Evolutionary conservation across 768 basidiomycete species (phyloP).

Genomic region (Dacryopinax primogenitus): DNA sequence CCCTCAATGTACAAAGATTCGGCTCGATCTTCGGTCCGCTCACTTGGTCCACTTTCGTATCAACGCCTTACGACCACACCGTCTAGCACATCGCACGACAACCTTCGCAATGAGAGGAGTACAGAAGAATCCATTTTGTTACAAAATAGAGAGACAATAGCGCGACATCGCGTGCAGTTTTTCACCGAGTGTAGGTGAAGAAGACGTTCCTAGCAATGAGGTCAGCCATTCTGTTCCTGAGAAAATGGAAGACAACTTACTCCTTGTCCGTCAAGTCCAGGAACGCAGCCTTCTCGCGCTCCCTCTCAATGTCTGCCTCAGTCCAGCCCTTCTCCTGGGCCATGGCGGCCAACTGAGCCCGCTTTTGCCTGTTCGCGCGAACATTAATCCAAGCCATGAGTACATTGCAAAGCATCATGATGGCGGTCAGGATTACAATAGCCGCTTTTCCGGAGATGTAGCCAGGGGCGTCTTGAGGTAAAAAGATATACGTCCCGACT

Average conservation of each 20-base stretch:
- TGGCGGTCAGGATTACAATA: constrained; percentile 45
- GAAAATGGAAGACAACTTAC: constrained; percentile 15
- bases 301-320: constrained; percentile 44
- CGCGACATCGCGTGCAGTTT: too few species aligned
- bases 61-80: too few species aligned
- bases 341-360: constrained; percentile 31
- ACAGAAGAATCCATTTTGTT: too few species aligned
- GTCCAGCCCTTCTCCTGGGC: constrained; percentile 43
- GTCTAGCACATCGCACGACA: too few species aligned
- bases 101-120: too few species aligned
- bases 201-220: background rate
- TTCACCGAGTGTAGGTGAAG: constrained; percentile 16
- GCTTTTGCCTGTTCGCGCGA: constrained; percentile 40
- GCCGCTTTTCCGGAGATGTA: constrained; percentile 58
- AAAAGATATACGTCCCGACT: constrained; percentile 50
- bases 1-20: too few species aligned
- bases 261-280: constrained; percentile 51
- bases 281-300: constrained; percentile 50
- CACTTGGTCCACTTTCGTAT: too few species aligned
- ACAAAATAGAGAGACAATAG: too few species aligned
- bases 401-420: constrained; percentile 39
- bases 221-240: background rate
- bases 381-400: constrained; percentile 44
- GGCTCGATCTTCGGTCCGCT: too few species aligned
- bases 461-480: constrained; percentile 46